A percentile compares a stretch with the other conserved stretches of the same genome.
Conservation (phyloP, 2,329 filamentous ascomycete genomes). For the Alternaria arborescens region DNA sequence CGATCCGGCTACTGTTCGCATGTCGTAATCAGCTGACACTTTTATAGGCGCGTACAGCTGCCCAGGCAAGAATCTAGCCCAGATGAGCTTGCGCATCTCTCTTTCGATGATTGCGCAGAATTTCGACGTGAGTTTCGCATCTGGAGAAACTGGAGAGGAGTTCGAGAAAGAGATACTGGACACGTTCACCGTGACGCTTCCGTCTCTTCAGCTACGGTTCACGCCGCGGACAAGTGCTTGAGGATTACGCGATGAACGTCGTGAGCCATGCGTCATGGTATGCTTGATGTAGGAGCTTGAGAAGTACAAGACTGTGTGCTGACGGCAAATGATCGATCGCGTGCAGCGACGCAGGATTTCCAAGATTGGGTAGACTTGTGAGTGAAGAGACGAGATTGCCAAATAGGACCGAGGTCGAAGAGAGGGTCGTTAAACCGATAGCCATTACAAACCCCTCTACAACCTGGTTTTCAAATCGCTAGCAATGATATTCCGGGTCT, state of each 20-base stretch:
- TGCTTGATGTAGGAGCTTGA: background rate
- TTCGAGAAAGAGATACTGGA: constrained; percentile 32
- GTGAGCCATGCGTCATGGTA: background rate
- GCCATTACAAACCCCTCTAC: background rate
- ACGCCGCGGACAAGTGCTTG: constrained; percentile 15
- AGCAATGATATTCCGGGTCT: background rate
- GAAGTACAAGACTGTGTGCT: background rate
- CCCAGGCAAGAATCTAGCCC: constrained; percentile 29
- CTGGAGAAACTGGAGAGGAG: constrained; percentile 25
- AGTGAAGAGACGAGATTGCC: background rate
- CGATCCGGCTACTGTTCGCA: background rate
- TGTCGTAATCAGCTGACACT: background rate
- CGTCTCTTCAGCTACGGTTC: constrained; percentile 39
- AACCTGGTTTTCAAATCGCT: background rate
- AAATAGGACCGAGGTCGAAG: background rate
- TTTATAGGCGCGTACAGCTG: constrained; percentile 24
- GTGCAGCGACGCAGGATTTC: background rate
- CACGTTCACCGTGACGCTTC: constrained; percentile 36
- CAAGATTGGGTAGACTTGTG: background rate
- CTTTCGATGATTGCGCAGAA: constrained; percentile 23
- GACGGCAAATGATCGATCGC: background rate
- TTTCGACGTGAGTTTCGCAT: constrained; percentile 28
- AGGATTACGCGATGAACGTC: background rate
- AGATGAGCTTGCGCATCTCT: constrained; percentile 22
- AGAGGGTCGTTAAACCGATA: background rate